phyloP scores from a whole-genome alignment of 352 stramenopile species.

The Pythium coloratum region DNA sequence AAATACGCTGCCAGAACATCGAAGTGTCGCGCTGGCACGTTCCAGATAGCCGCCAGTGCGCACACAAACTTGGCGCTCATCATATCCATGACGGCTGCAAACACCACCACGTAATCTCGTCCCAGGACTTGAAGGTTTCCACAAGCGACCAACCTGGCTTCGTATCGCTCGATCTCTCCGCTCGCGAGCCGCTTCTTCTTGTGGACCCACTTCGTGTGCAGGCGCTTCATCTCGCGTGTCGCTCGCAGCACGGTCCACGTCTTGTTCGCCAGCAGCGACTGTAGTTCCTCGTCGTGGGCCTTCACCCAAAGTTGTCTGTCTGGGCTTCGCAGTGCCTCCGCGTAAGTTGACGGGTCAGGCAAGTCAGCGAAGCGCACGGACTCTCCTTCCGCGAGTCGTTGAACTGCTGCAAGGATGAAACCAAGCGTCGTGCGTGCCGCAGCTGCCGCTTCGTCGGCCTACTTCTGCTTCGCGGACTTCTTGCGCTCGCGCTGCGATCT shows the following conservation, averaged over 20 bases:
- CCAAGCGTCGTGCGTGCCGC: background rate
- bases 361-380: background rate
- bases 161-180: constrained; percentile 26
- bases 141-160: constrained; percentile 26
- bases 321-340: background rate
- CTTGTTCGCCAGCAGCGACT: constrained; percentile 10
- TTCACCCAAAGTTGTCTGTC: background rate
- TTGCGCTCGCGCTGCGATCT: background rate
- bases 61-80: constrained; percentile 28
- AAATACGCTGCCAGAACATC: constrained; percentile 40
- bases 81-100: constrained; percentile 34
- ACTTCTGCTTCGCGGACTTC: background rate
- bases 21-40: constrained; percentile 28
- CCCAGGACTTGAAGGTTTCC: constrained; percentile 28
- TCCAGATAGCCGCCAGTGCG: constrained; percentile 13
- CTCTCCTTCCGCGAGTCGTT: background rate
- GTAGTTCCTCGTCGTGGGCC: constrained; percentile 1
- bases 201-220: constrained; percentile 36
- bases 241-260: constrained; percentile 5
- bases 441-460: background rate
- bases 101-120: constrained; percentile 24
- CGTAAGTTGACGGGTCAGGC: background rate
- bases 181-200: constrained; percentile 30
- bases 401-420: background rate
- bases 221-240: background rate